Base-by-base conservation (phyloP, 768 basidiomycete genomes). In the Phylloporus sp. region DNA sequence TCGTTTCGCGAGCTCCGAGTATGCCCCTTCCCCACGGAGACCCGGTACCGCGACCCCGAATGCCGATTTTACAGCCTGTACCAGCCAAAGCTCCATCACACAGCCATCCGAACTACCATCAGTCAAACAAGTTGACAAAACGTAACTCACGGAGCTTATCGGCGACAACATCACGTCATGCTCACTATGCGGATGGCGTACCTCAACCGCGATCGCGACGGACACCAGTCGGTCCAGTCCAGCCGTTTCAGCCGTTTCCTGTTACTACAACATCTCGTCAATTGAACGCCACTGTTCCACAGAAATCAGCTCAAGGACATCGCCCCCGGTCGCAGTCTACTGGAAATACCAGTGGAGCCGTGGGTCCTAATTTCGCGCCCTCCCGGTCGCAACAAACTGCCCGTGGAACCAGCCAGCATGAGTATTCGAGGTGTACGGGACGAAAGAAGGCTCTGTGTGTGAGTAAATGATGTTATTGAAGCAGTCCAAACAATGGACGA, bases 391-490 rank as follows among this genome's bases (percentile, higher is more conserved):
- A 42, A 10, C 48, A 48, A 22, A 53, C 23, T 6, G 26, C 36
- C 3, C 46, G 41, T 33, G 36, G 31, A 28, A 28, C 5, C 10
- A 33, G 26, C 14, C 59, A 54, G 3, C 62, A 64, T 59, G 61
- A 74, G 53, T 76, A 76, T 48, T 76, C 75, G 9, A 72, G 69
- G 40, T 80, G 78, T 59, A 73, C 65, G 2, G 78, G 78, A 3
- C 64, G 65, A 43, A 69, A 76, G 52, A 81, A 80, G 61, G 80
- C 79, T 1, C 54, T 81, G 0, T 71, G 71, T 48, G 64, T 66
- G 50, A 68, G 64, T 60, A 9, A 7, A 42, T 21, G 5, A n/a
- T 13, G n/a, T 29, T 24, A 3, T 42, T 5, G n/a, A n/a, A 29
- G 20, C 4, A 27, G 20, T 26, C n/a, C n/a, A n/a, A n/a, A n/a